phyloP scores from a whole-genome alignment of 2,329 filamentous ascomycete species.

The Lachnellula subtilissima region DNA sequence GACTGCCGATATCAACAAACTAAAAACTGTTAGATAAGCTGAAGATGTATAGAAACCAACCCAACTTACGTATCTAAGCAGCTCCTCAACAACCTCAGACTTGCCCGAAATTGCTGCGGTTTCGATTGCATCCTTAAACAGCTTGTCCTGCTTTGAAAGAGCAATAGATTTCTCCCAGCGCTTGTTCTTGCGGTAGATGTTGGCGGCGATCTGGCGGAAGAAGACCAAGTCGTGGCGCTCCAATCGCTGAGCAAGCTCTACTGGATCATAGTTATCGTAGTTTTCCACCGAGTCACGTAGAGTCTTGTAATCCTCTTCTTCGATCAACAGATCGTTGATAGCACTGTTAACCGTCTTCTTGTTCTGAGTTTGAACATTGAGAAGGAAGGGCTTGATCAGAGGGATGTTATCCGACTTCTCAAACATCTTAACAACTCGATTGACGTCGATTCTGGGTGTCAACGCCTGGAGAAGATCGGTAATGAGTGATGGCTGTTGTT shows the following conservation, averaged over 20 bases:
- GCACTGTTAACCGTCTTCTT: slow-evolving; percentile 98
- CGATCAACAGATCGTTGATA: slow-evolving; percentile 95
- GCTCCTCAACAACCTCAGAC: slow-evolving; percentile 86
- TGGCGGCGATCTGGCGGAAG: slow-evolving; percentile 97
- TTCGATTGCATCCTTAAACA: slow-evolving; percentile 99
- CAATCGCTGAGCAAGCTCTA: slow-evolving; percentile 83
- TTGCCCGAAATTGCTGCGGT: slow-evolving; percentile 90
- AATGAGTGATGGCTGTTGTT: slow-evolving; percentile 90
- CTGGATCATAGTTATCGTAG: slow-evolving; percentile 97
- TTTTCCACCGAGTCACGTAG: slow-evolving; percentile 95
- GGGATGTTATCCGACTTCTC: slow-evolving; percentile 97
- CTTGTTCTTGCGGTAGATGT: slow-evolving; percentile 99
- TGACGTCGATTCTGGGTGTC: slow-evolving; percentile 93
- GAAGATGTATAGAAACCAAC: slow-evolving; percentile 1
- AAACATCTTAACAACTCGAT: slow-evolving; percentile 99
- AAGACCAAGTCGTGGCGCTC: slow-evolving; percentile 98
- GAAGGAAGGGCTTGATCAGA: slow-evolving; percentile 95
- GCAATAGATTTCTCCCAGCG: slow-evolving; percentile 99
- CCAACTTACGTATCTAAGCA: slow-evolving; percentile 87
- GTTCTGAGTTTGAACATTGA: slow-evolving; percentile 95
- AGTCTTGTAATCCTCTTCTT: slow-evolving; percentile 99
- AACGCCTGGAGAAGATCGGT: slow-evolving; percentile 93
- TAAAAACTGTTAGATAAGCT: slow-evolving; percentile 36
- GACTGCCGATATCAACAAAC: slow-evolving; percentile 99
- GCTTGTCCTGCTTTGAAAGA: slow-evolving; percentile 96